Evolutionary conservation across 352 stramenopile genomes (phyloP), one percentile per base, ranked within the genome.

Genomic region (Phytophthora nicotianae): DNA sequence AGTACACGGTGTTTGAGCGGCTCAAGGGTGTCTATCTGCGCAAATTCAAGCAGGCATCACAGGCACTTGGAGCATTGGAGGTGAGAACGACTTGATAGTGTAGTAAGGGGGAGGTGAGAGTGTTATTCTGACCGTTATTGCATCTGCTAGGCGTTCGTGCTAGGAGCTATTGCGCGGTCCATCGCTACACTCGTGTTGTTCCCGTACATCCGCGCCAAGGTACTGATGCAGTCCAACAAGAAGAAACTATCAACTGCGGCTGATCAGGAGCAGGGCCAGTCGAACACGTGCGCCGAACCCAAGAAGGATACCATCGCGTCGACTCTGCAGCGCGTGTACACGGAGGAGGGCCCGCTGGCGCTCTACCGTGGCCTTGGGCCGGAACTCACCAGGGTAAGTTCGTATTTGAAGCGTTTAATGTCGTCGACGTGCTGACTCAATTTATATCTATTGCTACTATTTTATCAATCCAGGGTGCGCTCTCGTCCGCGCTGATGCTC

Each of bases 1-100:
- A 98, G 65, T 99, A 98, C 72, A 98, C 96, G 13, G 86, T 98
- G 20, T 99, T 98, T 66, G 96, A 99, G 69, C 86, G 97, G 50
- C 55, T 95, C 56, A 86, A 93, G 60, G 68, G 75, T 42, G 24
- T 90, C 21, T 93, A 93, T 45, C 56, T 94, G 49, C 77, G 69
- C 40, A 77, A 76, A 20, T 86, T 77, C 69, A 91, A 86, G 62
- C 69, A 73, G 47, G 80, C 70, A 2, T 71, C 80, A 9, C 72
- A 88, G 52, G 64, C 75, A 13, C 75, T 93, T 3, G 77, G 74
- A 2, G 86, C 85, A 2, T 49, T 95, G 4, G 83, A 93, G 82
- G 83, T 94, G 42, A 49, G 68, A 21, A 5, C 4, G 8, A 13
- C 5, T 29, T 13, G 24, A 6, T n/a, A 38, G n/a, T 33, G 32